phyloP scores from a whole-genome alignment of 1,139 yeast genomes.

The Pichia sp. region DNA sequence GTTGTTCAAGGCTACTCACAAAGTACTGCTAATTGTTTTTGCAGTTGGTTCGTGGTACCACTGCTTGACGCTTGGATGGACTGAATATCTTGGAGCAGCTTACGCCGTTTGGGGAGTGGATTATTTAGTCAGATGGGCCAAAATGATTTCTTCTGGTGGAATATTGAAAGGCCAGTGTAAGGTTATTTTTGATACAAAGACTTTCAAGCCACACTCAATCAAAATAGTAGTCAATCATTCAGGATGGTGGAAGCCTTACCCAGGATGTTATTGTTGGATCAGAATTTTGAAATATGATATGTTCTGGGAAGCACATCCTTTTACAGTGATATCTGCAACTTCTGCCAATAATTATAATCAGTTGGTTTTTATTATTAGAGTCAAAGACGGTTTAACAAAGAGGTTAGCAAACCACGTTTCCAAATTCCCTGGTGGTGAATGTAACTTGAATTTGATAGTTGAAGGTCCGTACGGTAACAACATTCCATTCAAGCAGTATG shows the following conservation, averaged over 20 bases:
- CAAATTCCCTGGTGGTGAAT: constrained; percentile 27
- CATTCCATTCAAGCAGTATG: constrained; percentile 35
- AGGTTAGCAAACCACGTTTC: constrained; percentile 31
- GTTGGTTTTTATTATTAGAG: constrained; percentile 35
- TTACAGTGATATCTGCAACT: constrained; percentile 39
- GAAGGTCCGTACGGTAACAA: constrained; percentile 42
- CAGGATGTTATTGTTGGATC: constrained; percentile 39
- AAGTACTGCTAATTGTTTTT: constrained; percentile 39
- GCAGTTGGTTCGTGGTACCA: constrained; percentile 46
- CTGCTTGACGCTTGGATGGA: constrained; percentile 48
- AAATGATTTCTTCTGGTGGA: constrained; percentile 39
- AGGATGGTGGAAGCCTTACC: constrained; percentile 39
- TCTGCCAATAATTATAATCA: constrained; percentile 33
- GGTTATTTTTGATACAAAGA: constrained; percentile 24
- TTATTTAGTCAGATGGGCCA: constrained; percentile 34
- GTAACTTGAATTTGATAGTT: constrained; percentile 32
- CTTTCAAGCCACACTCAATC: constrained; percentile 28
- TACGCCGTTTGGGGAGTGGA: constrained; percentile 42
- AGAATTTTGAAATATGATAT: constrained; percentile 36
- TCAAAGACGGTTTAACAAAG: constrained; percentile 37
- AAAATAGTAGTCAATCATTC: constrained; percentile 37
- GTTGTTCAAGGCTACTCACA: constrained; percentile 41
- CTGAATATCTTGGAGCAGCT: constrained; percentile 38
- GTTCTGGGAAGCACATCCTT: constrained; percentile 59
- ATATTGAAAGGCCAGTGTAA: constrained; percentile 39